Conservation (phyloP, 2,329 filamentous ascomycete genomes). For the Microcera coccophila region DNA sequence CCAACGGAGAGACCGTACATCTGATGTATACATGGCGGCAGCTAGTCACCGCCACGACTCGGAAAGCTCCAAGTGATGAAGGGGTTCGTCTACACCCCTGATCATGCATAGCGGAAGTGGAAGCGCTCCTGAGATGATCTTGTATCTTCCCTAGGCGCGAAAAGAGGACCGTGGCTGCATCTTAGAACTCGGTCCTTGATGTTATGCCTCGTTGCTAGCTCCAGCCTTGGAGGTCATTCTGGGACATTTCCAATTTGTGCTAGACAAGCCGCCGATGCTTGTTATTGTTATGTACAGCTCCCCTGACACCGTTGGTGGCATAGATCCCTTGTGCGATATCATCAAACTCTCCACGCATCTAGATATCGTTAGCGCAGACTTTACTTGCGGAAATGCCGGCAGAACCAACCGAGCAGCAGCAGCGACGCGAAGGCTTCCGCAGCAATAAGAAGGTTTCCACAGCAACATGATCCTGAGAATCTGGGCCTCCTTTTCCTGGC, state of each 20-base stretch:
- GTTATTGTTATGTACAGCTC: conserved; percentile 68
- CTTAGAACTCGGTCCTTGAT: conserved; percentile 70
- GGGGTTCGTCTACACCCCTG: conserved; percentile 61
- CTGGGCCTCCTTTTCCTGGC: conserved; percentile 64
- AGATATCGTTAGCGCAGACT: conserved; percentile 65
- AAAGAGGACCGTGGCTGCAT: conserved; percentile 70
- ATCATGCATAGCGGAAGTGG: conserved; percentile 74
- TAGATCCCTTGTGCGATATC: conserved; percentile 61
- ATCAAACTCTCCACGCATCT: conserved; percentile 56
- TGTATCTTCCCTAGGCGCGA: conserved; percentile 65
- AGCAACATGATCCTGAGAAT: conserved; percentile 6
- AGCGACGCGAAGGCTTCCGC: conserved; percentile 46
- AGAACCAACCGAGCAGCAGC: conserved; percentile 63
- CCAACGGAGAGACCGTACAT: conserved; percentile 80
- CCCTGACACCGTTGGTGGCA: conserved; percentile 58
- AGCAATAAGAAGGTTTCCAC: conserved; percentile 32
- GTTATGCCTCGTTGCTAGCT: conserved; percentile 66
- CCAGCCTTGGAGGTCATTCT: conserved; percentile 49
- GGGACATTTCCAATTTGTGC: conserved; percentile 63
- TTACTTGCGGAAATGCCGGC: conserved; percentile 68
- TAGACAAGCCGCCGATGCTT: conserved; percentile 59
- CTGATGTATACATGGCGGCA: conserved; percentile 67
- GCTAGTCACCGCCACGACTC: conserved; percentile 64
- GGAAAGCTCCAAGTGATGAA: conserved; percentile 61
- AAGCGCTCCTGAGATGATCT: conserved; percentile 68